Evolutionary conservation across 2,329 filamentous ascomycete species (phyloP), one percentile per base, ranked within the genome.

Genomic region (Ceratocystis lukuohia): DNA sequence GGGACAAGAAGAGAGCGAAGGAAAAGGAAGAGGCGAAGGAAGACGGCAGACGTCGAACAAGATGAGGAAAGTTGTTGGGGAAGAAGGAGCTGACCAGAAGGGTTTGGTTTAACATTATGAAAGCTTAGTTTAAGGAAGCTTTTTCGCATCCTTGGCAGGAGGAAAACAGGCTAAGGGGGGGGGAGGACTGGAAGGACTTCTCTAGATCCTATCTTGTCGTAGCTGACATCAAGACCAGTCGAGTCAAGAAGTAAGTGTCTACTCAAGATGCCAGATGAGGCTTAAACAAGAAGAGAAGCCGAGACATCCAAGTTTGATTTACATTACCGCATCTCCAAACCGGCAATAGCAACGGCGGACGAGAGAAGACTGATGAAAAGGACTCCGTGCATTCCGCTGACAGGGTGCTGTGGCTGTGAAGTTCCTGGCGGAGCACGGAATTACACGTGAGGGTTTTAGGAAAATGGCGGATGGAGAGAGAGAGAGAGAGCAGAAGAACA

Each of bases 101-200:
- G 17, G n/a, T 22, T 30, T 57, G 5, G 15, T 15, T 25, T 6
- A n/a, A 25, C 22, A 57, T 28, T 41, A 41, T 41, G 22, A 30
- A 57, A 57, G 53, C 53, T 57, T 57, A 57, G 53, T 57, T 25
- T 28, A 30, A 57, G 10, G 30, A 57, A 57, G 53, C 53, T 57
- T 57, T 57, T 15, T 33, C 22, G 15, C 22, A 30, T 57, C 53
- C 53, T 56, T 57, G 53, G 10, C 53, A 57, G 53, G 15, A 41
- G 3, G 37, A 15, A 41, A 15, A 57, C 53, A 57, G 25, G n/a
- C 3, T 10, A n/a, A 50, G 17, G 17, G 45, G 4, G 15, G 15
- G 4, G n/a, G 15, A 20, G 46, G 15, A 50, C 8, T 22, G 20
- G 22, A 12, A 50, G 6, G 17, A 28, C 30, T 30, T 56, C 25